Evolutionary conservation across 139 green algal genomes (phyloP), one percentile per base, ranked within the genome.

Genomic region (Desmodesmus armatus): DNA sequence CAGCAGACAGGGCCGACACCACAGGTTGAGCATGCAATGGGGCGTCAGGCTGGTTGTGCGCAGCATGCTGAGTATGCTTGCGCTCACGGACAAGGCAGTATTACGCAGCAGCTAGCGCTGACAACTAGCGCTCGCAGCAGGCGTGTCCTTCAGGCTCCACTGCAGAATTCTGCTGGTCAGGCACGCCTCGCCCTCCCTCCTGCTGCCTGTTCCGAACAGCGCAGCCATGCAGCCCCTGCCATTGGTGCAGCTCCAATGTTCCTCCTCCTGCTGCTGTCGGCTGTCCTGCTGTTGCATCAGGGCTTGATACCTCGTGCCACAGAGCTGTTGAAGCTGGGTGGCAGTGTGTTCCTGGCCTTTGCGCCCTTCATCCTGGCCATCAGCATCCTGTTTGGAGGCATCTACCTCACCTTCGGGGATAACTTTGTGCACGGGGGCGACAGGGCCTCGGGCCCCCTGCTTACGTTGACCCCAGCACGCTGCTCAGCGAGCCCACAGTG

Each of bases 331-430:
- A 90, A 94, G 83, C 92, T 98, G 43, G 95, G 95, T 31, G 84
- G 88, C 7, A 79, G 58, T 21, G 92, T 96, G 44, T 96, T 94
- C 77, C 86, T 97, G n/a, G 91, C 80, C 35, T 98, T 98, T 72
- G 76, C 88, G 3, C 94, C 94, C n/a, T 93, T 95, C 80, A 94
- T 97, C 33, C 25, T 92, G 0, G 87, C 81, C 21, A 88, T 93
- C 43, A 83, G 80, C 37, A 17, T 91, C 25, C 47, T 92, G 0
- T 96, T 93, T 66, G 84, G 47, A 2, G 88, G 87, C 40, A 83
- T 94, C 23, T 96, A 91, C 71, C 72, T 82, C 15, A 85, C 92
- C 9, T 84, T 78, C 23, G 63, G 72, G 3, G 83, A 79, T 0
- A 39, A 43, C 41, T 78, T 84, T 60, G 83, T 88, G 74, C 75